Conservation (phyloP, 2,329 filamentous ascomycete genomes). For the Thelonectria blattea region DNA sequence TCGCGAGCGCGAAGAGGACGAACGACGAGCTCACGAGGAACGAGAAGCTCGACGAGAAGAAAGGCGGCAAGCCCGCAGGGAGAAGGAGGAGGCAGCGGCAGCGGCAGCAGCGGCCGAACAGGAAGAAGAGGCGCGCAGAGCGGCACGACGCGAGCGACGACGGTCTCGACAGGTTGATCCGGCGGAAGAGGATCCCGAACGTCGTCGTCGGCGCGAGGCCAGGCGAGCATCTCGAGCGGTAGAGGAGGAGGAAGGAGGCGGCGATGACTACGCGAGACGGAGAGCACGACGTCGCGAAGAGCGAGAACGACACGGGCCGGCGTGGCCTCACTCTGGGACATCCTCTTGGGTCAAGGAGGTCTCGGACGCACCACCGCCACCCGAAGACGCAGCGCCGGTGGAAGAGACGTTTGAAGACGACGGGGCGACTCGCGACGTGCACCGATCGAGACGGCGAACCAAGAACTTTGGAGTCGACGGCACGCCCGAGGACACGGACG, state of each 20-base stretch:
- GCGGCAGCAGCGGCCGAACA: conserved; percentile 49
- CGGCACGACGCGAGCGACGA: conserved; percentile 57
- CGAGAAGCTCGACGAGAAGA: conserved; percentile 60
- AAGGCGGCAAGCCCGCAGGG: conserved; percentile 56
- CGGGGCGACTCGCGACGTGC: conserved; percentile 56
- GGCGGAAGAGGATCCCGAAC: conserved; percentile 60
- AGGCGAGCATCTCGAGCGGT: conserved; percentile 52
- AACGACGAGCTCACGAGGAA: conserved; percentile 51
- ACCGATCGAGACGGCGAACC: conserved; percentile 52
- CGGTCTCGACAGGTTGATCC: conserved; percentile 52
- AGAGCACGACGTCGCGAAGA: conserved; percentile 46
- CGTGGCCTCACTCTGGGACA: conserved; percentile 69
- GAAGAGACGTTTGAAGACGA: conserved; percentile 51
- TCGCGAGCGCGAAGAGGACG: conserved; percentile 41
- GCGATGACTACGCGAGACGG: conserved; percentile 54
- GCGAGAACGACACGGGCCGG: conserved; percentile 37
- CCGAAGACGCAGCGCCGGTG: conserved; percentile 43
- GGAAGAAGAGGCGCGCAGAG: conserved; percentile 53
- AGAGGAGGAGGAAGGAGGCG: conserved; percentile 41
- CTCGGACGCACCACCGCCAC: conserved; percentile 65
- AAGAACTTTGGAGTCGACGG: conserved; percentile 47
- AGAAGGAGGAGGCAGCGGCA: conserved; percentile 51
- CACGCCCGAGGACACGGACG: conserved; percentile 51
- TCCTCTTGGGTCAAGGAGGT: conserved; percentile 72
- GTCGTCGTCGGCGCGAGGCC: conserved; percentile 60